Conservation (phyloP, 176 grass and related monocot species). For the Eleusine indica region DNA sequence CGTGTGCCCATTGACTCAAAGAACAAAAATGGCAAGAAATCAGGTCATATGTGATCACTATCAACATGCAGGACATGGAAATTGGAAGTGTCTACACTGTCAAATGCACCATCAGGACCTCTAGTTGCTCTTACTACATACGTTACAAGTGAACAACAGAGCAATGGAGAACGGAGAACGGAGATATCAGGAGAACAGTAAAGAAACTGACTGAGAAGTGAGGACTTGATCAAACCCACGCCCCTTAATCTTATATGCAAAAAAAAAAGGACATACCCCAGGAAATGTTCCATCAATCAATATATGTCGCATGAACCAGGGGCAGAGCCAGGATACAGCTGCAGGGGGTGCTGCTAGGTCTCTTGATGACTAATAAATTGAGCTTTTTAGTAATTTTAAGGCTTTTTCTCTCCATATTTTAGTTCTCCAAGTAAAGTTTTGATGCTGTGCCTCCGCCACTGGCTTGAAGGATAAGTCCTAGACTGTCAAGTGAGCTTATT, state of each 20-base stretch:
- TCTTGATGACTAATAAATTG: no score
- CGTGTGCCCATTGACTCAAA: not conserved
- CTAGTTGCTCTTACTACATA: no score
- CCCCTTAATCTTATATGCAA: not conserved
- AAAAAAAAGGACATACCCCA: not conserved
- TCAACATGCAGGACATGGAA: not conserved
- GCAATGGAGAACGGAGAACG: not conserved
- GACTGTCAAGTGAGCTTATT: not conserved
- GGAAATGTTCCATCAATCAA: not conserved
- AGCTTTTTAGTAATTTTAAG: no score
- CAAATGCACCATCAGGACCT: no score
- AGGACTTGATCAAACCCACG: not conserved
- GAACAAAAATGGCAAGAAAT: not conserved
- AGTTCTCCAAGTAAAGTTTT: no score
- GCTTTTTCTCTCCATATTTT: no score
- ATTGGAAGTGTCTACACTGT: no score
- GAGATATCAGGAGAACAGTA: not conserved
- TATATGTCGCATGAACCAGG: not conserved
- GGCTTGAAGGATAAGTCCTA: not conserved
- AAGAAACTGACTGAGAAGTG: not conserved
- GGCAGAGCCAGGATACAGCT: no score
- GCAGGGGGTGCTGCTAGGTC: no score
- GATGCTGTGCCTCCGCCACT: no score
- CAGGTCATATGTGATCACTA: not conserved
- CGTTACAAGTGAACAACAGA: no score